A percentile compares a stretch with the other conserved stretches of the same genome.
These are phyloP conservation scores for Sporisorium exsertum DNA, from an alignment of 1,284 basidiomycete species.

Conservation along the genomic window DNA sequence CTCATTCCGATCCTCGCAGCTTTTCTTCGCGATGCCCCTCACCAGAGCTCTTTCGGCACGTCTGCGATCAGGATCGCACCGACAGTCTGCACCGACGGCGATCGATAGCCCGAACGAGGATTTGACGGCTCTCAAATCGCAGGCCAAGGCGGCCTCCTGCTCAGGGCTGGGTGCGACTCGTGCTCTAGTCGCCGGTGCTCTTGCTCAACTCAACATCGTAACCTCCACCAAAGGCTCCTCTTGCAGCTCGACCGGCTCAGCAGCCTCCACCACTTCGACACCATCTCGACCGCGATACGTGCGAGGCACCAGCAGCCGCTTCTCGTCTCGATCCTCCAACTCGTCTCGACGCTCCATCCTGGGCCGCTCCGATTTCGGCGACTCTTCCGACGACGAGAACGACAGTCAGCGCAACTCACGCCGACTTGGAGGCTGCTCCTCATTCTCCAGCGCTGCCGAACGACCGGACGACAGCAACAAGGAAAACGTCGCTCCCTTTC, in stretches of 20 bases:
- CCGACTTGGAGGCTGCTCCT: slow-evolving; percentile 55
- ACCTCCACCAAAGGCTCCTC: slow-evolving; percentile 23
- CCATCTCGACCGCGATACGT: slow-evolving; percentile 22
- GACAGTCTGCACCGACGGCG: slow-evolving; percentile 8
- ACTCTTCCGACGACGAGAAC: slow-evolving; percentile 53
- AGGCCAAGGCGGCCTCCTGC: slow-evolving; percentile 17
- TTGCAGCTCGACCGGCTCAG: slow-evolving; percentile 11
- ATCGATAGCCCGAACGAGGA: slow-evolving; percentile 16
- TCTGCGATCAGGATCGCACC: slow-evolving; percentile 24
- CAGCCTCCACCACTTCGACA: slow-evolving; percentile 20
- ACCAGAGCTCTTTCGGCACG: slow-evolving; percentile 43
- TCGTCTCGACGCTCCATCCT: slow-evolving; percentile 40
- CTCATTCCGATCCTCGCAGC: not conserved
- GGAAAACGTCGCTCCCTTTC: slow-evolving; percentile 66
- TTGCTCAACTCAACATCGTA: slow-evolving; percentile 31
- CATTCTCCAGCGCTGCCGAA: slow-evolving; percentile 9
- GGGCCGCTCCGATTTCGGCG: slow-evolving; percentile 45
- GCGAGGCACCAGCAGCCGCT: slow-evolving; percentile 18
- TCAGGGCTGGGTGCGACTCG: slow-evolving; percentile 6
- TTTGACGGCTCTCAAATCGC: slow-evolving; percentile 23
- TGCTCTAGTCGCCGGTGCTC: slow-evolving; percentile 25
- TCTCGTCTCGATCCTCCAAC: slow-evolving; percentile 35
- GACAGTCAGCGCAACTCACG: slow-evolving; percentile 11
- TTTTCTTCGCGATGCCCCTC: slow-evolving; percentile 47
- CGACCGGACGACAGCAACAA: slow-evolving; percentile 66